Evolutionary conservation across 768 basidiomycete species (phyloP).

Genomic region (Mycena amicta): DNA sequence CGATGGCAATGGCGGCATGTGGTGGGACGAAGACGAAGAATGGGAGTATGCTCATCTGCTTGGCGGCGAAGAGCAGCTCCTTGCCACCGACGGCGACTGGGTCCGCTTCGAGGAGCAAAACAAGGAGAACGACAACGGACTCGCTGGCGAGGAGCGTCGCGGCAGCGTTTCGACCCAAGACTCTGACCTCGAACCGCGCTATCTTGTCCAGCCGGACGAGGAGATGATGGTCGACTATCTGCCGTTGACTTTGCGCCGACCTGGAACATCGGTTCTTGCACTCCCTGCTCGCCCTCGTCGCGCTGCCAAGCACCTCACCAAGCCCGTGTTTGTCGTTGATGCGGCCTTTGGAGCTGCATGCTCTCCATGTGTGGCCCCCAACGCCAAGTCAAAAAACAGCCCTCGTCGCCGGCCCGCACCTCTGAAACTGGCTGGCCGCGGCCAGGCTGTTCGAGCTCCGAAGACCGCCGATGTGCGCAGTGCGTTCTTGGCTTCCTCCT

Average conservation of each 20-base stretch:
- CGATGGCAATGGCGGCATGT: slow-evolving; percentile 63
- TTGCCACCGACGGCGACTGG: slow-evolving; percentile 39
- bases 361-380: slow-evolving; percentile 6
- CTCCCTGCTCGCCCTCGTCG: slow-evolving; percentile 20
- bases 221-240: slow-evolving; percentile 38
- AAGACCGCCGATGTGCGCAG: slow-evolving; percentile 38
- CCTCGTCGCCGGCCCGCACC: slow-evolving; percentile 46
- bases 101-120: slow-evolving; percentile 41
- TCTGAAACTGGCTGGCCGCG: slow-evolving; percentile 38
- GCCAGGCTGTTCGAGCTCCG: slow-evolving; percentile 33
- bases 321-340: slow-evolving; percentile 18
- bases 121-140: slow-evolving; percentile 21
- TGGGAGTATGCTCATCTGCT: slow-evolving; percentile 69
- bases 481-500: slow-evolving; percentile 50
- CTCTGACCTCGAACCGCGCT: slow-evolving; percentile 56
- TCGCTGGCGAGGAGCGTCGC: slow-evolving; percentile 37
- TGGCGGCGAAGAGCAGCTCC: slow-evolving; percentile 36
- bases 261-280: slow-evolving; percentile 38
- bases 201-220: slow-evolving; percentile 45
- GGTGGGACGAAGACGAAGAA: slow-evolving; percentile 75
- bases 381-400: slow-evolving; percentile 26
- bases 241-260: slow-evolving; percentile 32
- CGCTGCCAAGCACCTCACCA: slow-evolving; percentile 16
- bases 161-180: slow-evolving; percentile 52
- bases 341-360: slow-evolving; percentile 1